Percentiles rank a stretch among this genome's conserved stretches.
Conservation (phyloP, 176 grass and related monocot species). For the Cenchrus purpureus region DNA sequence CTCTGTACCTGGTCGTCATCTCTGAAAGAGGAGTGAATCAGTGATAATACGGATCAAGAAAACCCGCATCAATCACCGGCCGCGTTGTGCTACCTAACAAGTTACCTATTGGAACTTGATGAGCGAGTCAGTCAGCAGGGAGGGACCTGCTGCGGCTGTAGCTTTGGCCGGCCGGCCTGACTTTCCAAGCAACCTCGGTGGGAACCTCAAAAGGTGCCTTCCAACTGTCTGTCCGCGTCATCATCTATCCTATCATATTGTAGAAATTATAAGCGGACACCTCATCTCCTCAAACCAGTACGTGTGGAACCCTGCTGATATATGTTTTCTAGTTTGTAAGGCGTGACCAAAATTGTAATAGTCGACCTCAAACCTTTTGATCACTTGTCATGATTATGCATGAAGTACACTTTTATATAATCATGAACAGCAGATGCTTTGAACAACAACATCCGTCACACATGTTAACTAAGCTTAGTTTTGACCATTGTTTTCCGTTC, state of each 20-base stretch:
- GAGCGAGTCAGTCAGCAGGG: neutral
- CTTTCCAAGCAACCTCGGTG: neutral
- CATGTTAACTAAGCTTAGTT: neutral
- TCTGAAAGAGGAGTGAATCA: too few relatives aligned
- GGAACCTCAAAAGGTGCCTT: slow-evolving; percentile 4
- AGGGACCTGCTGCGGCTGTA: neutral
- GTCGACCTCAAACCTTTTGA: too few relatives aligned
- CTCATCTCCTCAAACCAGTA: too few relatives aligned
- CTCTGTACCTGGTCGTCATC: too few relatives aligned
- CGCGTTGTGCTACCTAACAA: neutral
- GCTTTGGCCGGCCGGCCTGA: neutral
- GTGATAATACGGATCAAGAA: neutral
- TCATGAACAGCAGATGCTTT: neutral
- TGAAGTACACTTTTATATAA: too few relatives aligned
- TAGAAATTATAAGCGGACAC: too few relatives aligned
- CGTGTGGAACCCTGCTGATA: too few relatives aligned
- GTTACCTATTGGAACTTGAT: neutral
- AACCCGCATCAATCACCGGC: neutral
- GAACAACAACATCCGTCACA: neutral
- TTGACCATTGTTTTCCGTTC: neutral
- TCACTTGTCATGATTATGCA: too few relatives aligned
- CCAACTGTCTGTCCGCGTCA: neutral
- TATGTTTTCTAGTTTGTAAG: too few relatives aligned
- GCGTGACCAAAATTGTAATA: too few relatives aligned
- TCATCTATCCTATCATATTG: neutral